phyloP scores from a whole-genome alignment of 495 filamentous ascomycete species.

The Annulohypoxylon nitens region DNA sequence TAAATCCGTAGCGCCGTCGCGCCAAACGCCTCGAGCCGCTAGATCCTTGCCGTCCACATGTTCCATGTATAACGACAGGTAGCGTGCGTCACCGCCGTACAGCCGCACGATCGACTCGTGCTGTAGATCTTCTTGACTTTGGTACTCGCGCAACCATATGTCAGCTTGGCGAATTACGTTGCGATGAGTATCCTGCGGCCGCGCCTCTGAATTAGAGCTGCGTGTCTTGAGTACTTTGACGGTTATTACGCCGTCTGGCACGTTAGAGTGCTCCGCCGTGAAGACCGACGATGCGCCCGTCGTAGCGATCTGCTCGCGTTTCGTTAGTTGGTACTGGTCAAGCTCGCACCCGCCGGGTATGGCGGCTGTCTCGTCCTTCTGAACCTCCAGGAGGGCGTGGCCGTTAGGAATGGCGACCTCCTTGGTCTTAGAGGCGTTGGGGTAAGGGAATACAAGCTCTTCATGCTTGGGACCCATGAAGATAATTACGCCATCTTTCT shows the following conservation, averaged over 20 bases:
- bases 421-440: conserved; percentile 57
- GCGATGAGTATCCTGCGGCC: conserved; percentile 56
- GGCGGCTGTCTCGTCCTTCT: conserved; percentile 57
- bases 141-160: conserved; percentile 63
- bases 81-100: conserved; percentile 64
- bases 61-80: conserved; percentile 65
- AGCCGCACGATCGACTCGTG: conserved; percentile 63
- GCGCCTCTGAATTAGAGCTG: conserved; percentile 47
- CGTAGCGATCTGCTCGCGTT: conserved; percentile 60
- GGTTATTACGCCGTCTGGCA: conserved; percentile 60
- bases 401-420: conserved; percentile 58
- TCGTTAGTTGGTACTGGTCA: conserved; percentile 61
- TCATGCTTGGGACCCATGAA: conserved; percentile 59
- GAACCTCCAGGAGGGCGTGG: conserved; percentile 60
- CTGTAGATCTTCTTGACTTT: conserved; percentile 60
- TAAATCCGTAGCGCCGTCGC: conserved; percentile 53
- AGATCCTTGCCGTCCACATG: conserved; percentile 63
- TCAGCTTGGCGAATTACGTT: conserved; percentile 65
- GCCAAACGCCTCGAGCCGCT: conserved; percentile 56
- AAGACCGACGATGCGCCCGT: conserved; percentile 63
- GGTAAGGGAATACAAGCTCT: conserved; percentile 57
- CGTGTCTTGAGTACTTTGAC: conserved; percentile 65
- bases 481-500: conserved; percentile 60
- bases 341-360: conserved; percentile 58
- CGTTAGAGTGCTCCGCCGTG: conserved; percentile 60